Conservation (phyloP, 495 filamentous ascomycete species). For the Tuber melanosporum region DNA sequence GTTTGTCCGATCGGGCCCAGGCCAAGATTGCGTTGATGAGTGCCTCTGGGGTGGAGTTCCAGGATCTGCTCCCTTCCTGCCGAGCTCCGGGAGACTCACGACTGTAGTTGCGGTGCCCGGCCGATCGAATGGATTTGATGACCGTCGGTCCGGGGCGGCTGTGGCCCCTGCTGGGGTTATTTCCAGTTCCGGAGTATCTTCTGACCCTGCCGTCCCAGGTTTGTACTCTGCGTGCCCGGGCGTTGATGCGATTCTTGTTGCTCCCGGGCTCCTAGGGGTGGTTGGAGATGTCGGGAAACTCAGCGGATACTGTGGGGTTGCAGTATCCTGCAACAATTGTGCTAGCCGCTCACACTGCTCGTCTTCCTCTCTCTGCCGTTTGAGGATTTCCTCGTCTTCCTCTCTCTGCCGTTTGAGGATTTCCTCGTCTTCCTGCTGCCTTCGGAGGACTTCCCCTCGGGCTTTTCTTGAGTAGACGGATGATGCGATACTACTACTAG, state of each 20-base stretch:
- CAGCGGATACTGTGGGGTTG: not conserved
- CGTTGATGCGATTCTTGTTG: not conserved
- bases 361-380: not conserved
- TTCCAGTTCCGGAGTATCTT: not conserved
- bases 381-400: not conserved
- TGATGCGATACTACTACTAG: not conserved
- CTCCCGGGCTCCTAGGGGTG: not conserved
- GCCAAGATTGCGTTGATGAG: not conserved
- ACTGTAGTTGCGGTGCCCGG: not conserved
- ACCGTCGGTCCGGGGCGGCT: not conserved
- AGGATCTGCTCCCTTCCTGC: not conserved
- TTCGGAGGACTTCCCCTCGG: not conserved
- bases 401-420: not conserved
- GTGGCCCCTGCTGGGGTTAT: not conserved
- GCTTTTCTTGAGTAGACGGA: not conserved
- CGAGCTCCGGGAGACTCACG: not conserved
- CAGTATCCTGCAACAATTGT: not conserved
- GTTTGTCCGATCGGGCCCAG: not conserved
- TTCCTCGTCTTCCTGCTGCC: not conserved
- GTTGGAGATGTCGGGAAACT: not conserved
- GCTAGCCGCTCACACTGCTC: not conserved
- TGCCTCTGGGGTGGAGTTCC: not conserved
- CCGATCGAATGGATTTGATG: not conserved
- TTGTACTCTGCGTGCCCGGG: not conserved
- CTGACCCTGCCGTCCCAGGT: not conserved